Evolutionary conservation across 768 basidiomycete genomes (phyloP).

Genomic region (Butyriboletus loyo): DNA sequence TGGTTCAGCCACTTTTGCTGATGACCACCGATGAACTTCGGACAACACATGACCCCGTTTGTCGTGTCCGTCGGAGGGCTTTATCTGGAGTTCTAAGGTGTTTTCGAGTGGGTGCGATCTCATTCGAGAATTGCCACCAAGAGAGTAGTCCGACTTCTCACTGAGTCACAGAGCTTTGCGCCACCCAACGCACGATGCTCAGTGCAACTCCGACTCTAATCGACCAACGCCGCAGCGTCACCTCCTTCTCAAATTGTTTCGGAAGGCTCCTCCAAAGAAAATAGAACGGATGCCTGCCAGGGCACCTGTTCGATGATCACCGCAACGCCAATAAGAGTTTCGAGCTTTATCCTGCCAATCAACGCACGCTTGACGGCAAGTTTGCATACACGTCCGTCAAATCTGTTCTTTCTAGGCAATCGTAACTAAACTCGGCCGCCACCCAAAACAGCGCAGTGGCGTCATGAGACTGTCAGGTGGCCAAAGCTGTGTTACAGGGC

Average conservation of each 20-base stretch:
- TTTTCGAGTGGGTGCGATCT: conserved; percentile 1
- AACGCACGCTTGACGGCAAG: neutral
- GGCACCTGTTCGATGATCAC: conserved; percentile 3
- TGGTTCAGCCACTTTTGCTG: too few species aligned
- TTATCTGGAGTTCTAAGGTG: conserved; percentile 5
- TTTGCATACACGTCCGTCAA: neutral
- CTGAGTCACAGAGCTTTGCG: neutral
- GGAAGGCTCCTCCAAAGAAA: neutral
- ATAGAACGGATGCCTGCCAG: neutral
- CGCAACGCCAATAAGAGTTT: conserved; percentile 1
- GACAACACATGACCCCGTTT: neutral
- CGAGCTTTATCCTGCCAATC: conserved; percentile 6
- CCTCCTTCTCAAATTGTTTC: neutral
- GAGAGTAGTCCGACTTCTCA: neutral
- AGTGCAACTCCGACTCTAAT: conserved; percentile 7
- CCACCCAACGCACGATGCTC: conserved; percentile 1
- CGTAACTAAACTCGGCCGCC: neutral
- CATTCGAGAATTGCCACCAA: conserved; percentile 6
- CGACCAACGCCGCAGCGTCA: neutral
- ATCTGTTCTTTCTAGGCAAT: neutral
- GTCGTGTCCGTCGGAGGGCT: conserved; percentile 8
- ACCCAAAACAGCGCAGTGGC: neutral
- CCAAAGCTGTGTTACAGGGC: neutral
- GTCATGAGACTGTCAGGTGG: too few species aligned
- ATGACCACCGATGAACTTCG: too few species aligned